Base-by-base conservation (phyloP, 176 grass and related monocot genomes). In the Phoenix dactylifera region DNA sequence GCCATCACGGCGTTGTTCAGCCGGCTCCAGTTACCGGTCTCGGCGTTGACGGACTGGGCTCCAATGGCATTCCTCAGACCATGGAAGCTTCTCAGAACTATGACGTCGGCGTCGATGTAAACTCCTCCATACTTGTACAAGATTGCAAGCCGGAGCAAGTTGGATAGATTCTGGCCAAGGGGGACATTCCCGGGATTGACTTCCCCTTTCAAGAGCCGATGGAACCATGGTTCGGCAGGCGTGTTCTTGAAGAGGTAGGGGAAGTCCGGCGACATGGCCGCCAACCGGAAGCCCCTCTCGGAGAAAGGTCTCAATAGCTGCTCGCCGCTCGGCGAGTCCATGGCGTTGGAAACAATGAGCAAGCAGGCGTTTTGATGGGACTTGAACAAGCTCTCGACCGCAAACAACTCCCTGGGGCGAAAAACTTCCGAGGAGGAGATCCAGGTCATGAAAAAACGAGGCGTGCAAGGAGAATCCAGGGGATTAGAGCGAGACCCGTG, bases 1-100 rank as follows among this genome's bases (percentile, higher is more conserved):
- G 72, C 80, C 87, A 96, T 82, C 22, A 96, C 83, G 15, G 83
- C 83, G 65, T 90, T 96, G 77, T 96, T 96, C 58, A 96, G 76
- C 5, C 87, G 80, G 44, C 44, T 85, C 92, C 80, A 96, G 17
- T 83, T 63, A 26, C 65, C 80, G 0, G 92, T 88, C 30, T 44
- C 52, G 4, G 67, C 72, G 66, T 88, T 65, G 55, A 77, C 54
- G 29, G 78, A 51, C 70, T 97, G 92, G 51, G 83, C 87, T 12
- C 92, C 92, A 28, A 97, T 80, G 71, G 75, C 69, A 64, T 97
- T 97, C 14, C 60, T 76, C 50, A 90, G 82, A 60, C 23, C 68
- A 22, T 49, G 18, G 20, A 90, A 59, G 24, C 83, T 63, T 51
- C 62, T 68, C 63, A 96, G 65, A 10, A 97, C 32, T 70, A 97